Base-by-base conservation (phyloP, 2,329 filamentous ascomycete species). In the Fusarium sp. region DNA sequence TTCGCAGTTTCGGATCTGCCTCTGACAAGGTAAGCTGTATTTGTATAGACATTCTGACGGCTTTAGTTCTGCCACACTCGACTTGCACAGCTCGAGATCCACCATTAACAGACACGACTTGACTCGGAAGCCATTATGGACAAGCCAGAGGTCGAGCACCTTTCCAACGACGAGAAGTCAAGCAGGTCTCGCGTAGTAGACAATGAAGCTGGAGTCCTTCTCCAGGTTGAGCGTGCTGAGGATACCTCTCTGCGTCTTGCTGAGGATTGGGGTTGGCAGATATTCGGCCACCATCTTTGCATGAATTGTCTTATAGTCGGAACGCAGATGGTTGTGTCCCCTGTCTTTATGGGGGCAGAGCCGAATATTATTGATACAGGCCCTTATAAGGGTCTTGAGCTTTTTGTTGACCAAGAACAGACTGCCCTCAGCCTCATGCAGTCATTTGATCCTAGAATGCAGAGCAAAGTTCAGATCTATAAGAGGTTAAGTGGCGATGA, bases 261-360 rank as follows among this genome's bases (percentile, higher is more conserved):
- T 15, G 26, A 63, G 13, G 65, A 68, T 54, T 92, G 90, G 90
- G 90, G 89, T 11, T 90, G 84, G 77, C 83, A 85, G 0, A 84
- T 91, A 68, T 93, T 91, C 75, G 90, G 90, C 25, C 90, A 93
- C 73, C 90, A 93, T 68, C 81, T 93, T 9, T 91, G 88, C 67
- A 80, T 93, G n/a, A 87, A 87, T 68, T 81, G 90, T 34, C 89
- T 92, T 70, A 80, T 92, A 70, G 82, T 87, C 69, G 79, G 79
- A 26, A 75, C 77, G 0, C 88, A 91, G 72, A 87, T 91, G 58
- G 78, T 91, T 44, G 79, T 91, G 6, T 86, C 84, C 1, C 91
- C 91, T 0, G 90, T 87, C 74, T 93, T 93, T 75, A 91, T 89
- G 2, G 91, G 91, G 53, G 91, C 91, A 3, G 91, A 93, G 75